These are phyloP conservation scores for Leersia perrieri DNA, from an alignment of 176 grass and related monocot genomes.

Conservation along the genomic window DNA sequence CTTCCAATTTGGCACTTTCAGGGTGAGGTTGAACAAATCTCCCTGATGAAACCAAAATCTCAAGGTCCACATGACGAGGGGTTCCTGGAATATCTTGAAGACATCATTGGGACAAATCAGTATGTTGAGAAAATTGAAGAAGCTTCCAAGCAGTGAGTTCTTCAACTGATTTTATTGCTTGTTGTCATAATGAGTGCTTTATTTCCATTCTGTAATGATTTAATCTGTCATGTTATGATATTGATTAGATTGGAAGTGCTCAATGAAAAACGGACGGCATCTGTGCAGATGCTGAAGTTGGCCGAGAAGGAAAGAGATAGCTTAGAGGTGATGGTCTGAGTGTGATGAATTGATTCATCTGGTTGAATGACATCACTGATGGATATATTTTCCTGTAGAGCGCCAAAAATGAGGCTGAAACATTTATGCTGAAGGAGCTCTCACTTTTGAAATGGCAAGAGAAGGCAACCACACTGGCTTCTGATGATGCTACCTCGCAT, in stretches of 20 bases:
- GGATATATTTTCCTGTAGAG: slow-evolving; percentile 49
- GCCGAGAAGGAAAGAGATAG: slow-evolving; percentile 98
- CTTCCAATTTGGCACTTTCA: slow-evolving; percentile 39
- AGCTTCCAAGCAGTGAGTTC: slow-evolving; percentile 89
- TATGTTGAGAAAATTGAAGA: slow-evolving; percentile 98
- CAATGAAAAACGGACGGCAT: slow-evolving; percentile 80
- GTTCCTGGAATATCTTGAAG: slow-evolving; percentile 96
- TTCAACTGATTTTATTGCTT: background rate
- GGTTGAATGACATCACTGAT: slow-evolving; percentile 15
- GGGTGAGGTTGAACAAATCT: slow-evolving; percentile 99
- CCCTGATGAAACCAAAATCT: slow-evolving; percentile 94
- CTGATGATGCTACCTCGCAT: slow-evolving; percentile 72
- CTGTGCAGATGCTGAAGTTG: slow-evolving; percentile 91
- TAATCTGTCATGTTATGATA: slow-evolving; percentile 27
- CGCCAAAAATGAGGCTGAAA: slow-evolving; percentile 96
- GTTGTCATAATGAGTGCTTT: slow-evolving; percentile 1
- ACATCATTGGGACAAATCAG: slow-evolving; percentile 94
- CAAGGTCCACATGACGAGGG: slow-evolving; percentile 96
- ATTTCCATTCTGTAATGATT: slow-evolving; percentile 28
- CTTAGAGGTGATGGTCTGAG: slow-evolving; percentile 63
- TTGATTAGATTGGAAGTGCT: slow-evolving; percentile 68
- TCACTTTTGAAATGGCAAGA: slow-evolving; percentile 93
- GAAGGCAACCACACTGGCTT: slow-evolving; percentile 70
- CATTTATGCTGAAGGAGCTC: slow-evolving; percentile 94
- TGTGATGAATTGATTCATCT: slow-evolving; percentile 34